Evolutionary conservation across 2,329 filamentous ascomycete species (phyloP).

Genomic region (Sclerotinia subarctica): DNA sequence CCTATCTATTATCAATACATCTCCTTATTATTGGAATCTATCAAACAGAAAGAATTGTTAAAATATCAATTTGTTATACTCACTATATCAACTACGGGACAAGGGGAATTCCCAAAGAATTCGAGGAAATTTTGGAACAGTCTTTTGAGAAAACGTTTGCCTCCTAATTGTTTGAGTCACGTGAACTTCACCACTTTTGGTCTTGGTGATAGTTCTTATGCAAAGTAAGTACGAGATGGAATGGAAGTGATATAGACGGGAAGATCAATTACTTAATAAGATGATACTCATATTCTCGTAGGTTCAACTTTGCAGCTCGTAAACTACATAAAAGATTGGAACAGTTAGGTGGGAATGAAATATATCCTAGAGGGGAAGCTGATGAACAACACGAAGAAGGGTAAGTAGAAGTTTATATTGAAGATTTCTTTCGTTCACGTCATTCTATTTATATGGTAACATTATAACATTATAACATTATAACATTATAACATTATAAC

Average conservation of each 20-base stretch:
- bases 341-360: conserved; percentile 76
- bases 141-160: conserved; percentile 74
- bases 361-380: conserved; percentile 77
- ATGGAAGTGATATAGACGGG: background rate
- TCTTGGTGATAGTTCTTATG: conserved; percentile 90
- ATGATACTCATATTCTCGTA: conserved; percentile 39
- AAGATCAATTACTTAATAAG: background rate
- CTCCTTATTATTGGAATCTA: conserved; percentile 31
- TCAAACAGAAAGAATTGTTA: conserved; percentile 48
- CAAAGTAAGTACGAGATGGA: conserved; percentile 57
- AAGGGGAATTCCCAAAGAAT: conserved; percentile 89
- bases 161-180: conserved; percentile 62
- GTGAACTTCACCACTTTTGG: conserved; percentile 84
- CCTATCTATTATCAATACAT: conserved; percentile 19
- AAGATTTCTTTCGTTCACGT: background rate
- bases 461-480: too few species aligned
- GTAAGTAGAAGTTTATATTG: conserved; percentile 47
- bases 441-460: too few species aligned
- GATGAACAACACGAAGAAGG: conserved; percentile 94
- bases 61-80: conserved; percentile 65
- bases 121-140: conserved; percentile 79
- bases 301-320: conserved; percentile 88
- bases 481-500: background rate
- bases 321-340: conserved; percentile 81
- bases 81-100: conserved; percentile 86